Evolutionary conservation across 176 grass and related monocot species (phyloP), one percentile per base, ranked within the genome.

Genomic region (Thinopyrum elongatum): DNA sequence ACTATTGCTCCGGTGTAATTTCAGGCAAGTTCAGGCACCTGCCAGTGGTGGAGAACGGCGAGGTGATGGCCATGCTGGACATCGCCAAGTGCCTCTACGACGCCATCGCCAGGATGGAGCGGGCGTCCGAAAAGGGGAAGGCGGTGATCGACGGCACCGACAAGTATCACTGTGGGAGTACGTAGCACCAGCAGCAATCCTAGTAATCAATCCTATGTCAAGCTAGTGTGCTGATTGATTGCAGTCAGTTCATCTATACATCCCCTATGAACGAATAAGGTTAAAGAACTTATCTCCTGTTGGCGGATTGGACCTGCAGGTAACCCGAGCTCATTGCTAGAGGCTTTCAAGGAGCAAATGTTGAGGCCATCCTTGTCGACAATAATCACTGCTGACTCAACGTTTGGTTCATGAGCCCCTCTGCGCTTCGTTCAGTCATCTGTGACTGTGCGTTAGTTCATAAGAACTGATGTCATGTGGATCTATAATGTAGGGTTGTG

Each of bases 31-130:
- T 97, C 68, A 89, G 92, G 65, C 95, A 97, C 80, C 61, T 97
- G 25, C 90, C 92, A 16, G 92, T 97, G 78, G 95, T 97, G 84
- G 95, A 97, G 70, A 97, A 94, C 65, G 95, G 95, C 36, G 95
- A 94, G 78, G 95, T 97, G 11, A 85, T 97, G 65, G 95, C 95
- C 64, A 87, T 94, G 65, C 86, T 97, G 59, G 92, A 97, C 85
- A 97, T 97, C 31, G 87, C 88, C 70, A 94, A 94, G 65, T 94
- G 92, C 65, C 87, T 97, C 49, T 94, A 97, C 51, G 88, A 97
- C 80, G 92, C 92, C 73, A 91, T 90, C 70, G 46, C 92, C 16
- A 81, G 88, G 49, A 91, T 94, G 89, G 95, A 94, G 84, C 83
- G 88, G 82, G 87, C 65, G 16, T 86, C 88, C 0, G 90, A 97